Evolutionary conservation across 1,284 basidiomycete genomes (phyloP), one percentile per base, ranked within the genome.

Genomic region (Sphaerobolus stellatus): DNA sequence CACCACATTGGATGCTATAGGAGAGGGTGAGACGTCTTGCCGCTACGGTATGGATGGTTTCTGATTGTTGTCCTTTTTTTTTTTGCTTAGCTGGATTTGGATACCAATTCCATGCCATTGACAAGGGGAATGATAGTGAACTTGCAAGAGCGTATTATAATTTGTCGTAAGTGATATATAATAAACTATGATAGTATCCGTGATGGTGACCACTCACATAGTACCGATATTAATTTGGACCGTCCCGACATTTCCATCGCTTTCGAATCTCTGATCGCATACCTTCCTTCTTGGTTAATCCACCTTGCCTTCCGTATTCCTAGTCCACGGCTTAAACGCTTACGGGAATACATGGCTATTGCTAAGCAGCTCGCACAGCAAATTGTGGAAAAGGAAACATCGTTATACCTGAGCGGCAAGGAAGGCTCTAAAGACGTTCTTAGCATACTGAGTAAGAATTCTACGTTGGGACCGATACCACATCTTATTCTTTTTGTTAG

Each of bases 41-140:
- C 14, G 20, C 34, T 20, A 13, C n/a, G 63, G 65, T 30, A 2
- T 24, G 2, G 54, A 59, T 56, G 46, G 63, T 63, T 30, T 14
- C 16, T 38, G 4, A 6, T 18, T 20, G 16, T 16, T 20, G 36
- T 18, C n/a, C n/a, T n/a, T n/a, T 30, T 20, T 27, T 30, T 33
- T 13, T 11, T 16, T 47, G 28, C 14, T 48, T 43, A 78, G 76
- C 74, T 57, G 76, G 76, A 4, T 78, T 78, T 62, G 76, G 78
- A 60, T 77, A 76, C 56, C 72, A 76, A n/a, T 78, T 79, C 59
- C 73, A 73, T 44, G 74, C 76, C 0, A 59, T 78, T n/a, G 62
- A 68, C 53, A 65, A 63, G 4, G 68, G 75, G 50, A 56, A 64
- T 1, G 75, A 75, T 55, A 36, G 56, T 22, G 69, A 71, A 54